Evolutionary conservation across 305 asterid genomes (phyloP).

Genomic region (Lippia alba): DNA sequence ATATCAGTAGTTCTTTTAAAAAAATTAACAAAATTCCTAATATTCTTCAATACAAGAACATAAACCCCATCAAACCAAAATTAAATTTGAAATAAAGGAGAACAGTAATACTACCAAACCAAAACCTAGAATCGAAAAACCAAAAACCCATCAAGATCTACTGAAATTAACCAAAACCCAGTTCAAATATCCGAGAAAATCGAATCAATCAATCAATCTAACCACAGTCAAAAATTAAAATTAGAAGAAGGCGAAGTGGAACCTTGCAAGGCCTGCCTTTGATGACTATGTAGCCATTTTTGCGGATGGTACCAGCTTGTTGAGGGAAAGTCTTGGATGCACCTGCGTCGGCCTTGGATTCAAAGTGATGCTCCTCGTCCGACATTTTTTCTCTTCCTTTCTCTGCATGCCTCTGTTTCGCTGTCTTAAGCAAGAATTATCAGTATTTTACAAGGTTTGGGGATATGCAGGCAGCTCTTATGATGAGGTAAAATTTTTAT

Average conservation of each 20-base stretch:
- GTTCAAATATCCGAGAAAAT: background rate
- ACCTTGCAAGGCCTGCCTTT: constrained; percentile 63
- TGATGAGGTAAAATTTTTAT: too few relatives aligned
- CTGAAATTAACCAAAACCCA: background rate
- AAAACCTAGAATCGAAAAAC: too few relatives aligned
- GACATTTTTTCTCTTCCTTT: constrained; percentile 35
- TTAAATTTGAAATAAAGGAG: background rate
- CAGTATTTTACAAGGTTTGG: background rate
- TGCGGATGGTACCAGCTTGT: constrained; percentile 60
- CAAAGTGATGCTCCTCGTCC: constrained; percentile 55
- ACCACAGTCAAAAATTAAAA: too few relatives aligned
- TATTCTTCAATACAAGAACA: background rate
- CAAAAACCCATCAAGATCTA: background rate
- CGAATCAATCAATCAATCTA: background rate
- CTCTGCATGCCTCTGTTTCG: background rate
- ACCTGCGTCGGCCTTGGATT: constrained; percentile 64
- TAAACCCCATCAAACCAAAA: background rate
- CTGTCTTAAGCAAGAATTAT: background rate
- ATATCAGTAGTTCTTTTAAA: too few relatives aligned
- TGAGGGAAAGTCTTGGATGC: constrained; percentile 61
- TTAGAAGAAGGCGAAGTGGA: too few relatives aligned
- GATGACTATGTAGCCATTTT: constrained; percentile 55
- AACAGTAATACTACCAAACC: background rate
- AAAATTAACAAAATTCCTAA: background rate
- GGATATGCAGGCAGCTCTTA: too few relatives aligned